phyloP scores from a whole-genome alignment of 1,284 basidiomycete species.

The Puccinia hordei region DNA sequence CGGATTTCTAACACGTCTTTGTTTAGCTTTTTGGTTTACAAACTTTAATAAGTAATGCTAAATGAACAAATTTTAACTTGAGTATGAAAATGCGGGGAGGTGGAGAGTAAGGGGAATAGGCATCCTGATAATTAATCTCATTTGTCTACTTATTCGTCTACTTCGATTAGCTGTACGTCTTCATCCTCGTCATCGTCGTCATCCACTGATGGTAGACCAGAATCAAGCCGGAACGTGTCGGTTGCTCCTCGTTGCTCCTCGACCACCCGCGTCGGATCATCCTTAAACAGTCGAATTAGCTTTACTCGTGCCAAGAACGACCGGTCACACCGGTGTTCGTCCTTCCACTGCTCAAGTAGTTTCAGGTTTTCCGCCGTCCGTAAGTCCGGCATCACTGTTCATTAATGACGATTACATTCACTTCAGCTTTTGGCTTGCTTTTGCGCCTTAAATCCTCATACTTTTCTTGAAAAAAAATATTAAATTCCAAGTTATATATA shows the following conservation, averaged over 20 bases:
- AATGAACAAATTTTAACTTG: no score
- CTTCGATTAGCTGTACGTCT: conserved; percentile 7
- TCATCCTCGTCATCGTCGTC: background rate
- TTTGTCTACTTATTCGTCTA: conserved; percentile 18
- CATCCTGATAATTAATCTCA: background rate
- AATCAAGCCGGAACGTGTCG: background rate
- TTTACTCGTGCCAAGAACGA: conserved; percentile 39
- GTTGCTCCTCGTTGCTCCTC: conserved; percentile 37
- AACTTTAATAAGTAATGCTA: no score
- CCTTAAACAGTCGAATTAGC: conserved; percentile 37
- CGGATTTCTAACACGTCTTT: no score
- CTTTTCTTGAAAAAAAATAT: background rate
- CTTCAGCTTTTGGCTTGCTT: no score
- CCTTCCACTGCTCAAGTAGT: conserved; percentile 21
- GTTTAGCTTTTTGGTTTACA: no score
- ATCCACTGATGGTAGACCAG: background rate
- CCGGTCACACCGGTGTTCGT: conserved; percentile 22
- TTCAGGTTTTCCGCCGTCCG: conserved; percentile 28
- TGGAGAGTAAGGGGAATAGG: background rate
- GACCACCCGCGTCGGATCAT: background rate
- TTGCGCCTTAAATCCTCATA: background rate
- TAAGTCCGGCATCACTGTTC: conserved; percentile 39
- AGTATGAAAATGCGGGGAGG: no score
- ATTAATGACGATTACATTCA: background rate
- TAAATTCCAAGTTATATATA: background rate